phyloP scores from a whole-genome alignment of 2,329 filamentous ascomycete genomes.

The Trichoderma sp. region DNA sequence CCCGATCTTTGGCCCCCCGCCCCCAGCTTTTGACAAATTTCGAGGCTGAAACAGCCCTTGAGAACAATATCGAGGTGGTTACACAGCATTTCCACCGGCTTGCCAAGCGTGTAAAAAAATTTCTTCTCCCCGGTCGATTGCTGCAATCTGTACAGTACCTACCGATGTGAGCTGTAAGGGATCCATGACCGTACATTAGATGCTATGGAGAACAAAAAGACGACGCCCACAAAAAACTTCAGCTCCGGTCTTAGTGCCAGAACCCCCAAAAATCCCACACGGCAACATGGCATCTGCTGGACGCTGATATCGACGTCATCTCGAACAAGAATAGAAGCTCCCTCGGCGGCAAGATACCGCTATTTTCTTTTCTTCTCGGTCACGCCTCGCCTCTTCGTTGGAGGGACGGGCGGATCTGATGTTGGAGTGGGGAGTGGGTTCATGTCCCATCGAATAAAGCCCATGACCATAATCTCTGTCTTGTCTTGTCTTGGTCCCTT shows the following conservation, averaged over 20 bases:
- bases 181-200: not conserved
- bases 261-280: not conserved
- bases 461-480: not conserved
- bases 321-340: not conserved
- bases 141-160: not conserved
- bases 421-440: constrained; percentile 1
- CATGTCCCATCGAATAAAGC: not conserved
- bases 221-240: constrained; percentile 10
- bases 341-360: not conserved
- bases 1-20: constrained; percentile 2
- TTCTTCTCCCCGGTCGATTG: too few relatives aligned
- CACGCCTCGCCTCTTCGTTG: not conserved
- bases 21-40: not conserved
- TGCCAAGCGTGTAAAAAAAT: not conserved
- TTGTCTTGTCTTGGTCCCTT: not conserved
- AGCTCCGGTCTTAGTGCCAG: not conserved
- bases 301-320: constrained; percentile 13
- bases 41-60: not conserved
- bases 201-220: not conserved
- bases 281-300: constrained; percentile 13
- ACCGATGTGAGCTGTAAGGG: not conserved
- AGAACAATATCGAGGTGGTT: not conserved
- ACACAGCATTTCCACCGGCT: not conserved
- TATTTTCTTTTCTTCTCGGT: not conserved
- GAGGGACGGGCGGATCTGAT: not conserved